These are phyloP conservation scores for Trifolium subterraneum DNA, from an alignment of 306 rosid species.

Conservation along the genomic window DNA sequence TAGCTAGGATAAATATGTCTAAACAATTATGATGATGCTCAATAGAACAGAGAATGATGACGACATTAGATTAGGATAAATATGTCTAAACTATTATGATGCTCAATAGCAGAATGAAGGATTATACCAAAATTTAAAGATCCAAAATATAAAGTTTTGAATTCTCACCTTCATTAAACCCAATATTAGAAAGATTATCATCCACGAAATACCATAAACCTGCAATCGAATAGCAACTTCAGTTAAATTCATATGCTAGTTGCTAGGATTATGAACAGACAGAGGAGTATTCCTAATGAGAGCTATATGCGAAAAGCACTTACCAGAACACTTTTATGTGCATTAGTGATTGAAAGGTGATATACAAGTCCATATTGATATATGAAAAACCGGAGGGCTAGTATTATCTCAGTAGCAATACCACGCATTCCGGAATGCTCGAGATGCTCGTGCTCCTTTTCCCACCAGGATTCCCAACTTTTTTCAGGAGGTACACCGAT, in stretches of 20 bases:
- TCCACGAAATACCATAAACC: slow-evolving; percentile 90
- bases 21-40: too few species aligned
- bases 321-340: slow-evolving; percentile 70
- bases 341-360: slow-evolving; percentile 67
- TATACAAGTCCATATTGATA: slow-evolving; percentile 94
- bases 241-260: slow-evolving; percentile 41
- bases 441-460: slow-evolving; percentile 85
- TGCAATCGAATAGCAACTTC: slow-evolving; percentile 46
- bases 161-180: slow-evolving; percentile 75
- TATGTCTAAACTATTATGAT: too few species aligned
- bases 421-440: slow-evolving; percentile 76
- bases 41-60: too few species aligned
- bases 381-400: slow-evolving; percentile 87
- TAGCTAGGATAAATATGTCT: too few species aligned
- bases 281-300: slow-evolving; percentile 4
- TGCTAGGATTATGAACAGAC: slow-evolving; percentile 8
- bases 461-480: slow-evolving; percentile 99
- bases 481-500: slow-evolving; percentile 79
- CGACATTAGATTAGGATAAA: too few species aligned
- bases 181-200: slow-evolving; percentile 73
- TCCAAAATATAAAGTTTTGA: slow-evolving; percentile 10
- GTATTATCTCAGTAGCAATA: slow-evolving; percentile 65
- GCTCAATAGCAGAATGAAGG: neutral
- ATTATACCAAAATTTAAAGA: neutral
- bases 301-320: slow-evolving; percentile 25